Percentiles rank a stretch among this genome's conserved stretches.
Conservation (phyloP, 805 yeast genomes). For the Wickerhamiella spandovensis region DNA sequence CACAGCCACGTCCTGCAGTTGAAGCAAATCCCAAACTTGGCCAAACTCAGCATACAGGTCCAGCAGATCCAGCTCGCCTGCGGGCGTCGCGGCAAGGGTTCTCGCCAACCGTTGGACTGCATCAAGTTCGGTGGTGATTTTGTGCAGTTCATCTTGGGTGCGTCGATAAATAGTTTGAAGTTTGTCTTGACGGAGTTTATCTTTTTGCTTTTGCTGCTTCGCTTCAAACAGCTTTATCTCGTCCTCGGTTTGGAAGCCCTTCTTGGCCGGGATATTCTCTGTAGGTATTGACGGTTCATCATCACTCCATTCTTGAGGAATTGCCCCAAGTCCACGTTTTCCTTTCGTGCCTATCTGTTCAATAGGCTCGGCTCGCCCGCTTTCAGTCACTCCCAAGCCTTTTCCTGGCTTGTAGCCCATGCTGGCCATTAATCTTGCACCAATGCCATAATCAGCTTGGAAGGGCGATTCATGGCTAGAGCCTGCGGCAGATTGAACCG, state of each 20-base stretch:
- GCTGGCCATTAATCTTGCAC: conserved; percentile 58
- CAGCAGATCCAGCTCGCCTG: background rate
- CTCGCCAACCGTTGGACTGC: background rate
- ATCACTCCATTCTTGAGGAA: background rate
- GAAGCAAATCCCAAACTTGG: background rate
- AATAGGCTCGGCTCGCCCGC: conserved; percentile 73
- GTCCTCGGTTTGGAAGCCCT: background rate
- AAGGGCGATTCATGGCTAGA: background rate
- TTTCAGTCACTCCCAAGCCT: conserved; percentile 64
- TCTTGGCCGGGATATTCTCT: too few relatives aligned
- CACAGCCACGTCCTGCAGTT: conserved; percentile 3
- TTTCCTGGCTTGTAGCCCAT: conserved; percentile 84
- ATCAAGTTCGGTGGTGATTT: background rate
- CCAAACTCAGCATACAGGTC: conserved; percentile 1
- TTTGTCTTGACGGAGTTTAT: background rate
- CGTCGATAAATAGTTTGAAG: background rate
- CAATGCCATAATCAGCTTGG: conserved; percentile 52
- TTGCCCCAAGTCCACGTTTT: background rate
- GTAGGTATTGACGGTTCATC: too few relatives aligned
- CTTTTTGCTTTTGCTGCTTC: too few relatives aligned
- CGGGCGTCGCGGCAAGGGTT: background rate
- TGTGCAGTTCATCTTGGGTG: background rate
- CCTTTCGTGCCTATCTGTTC: conserved; percentile 23
- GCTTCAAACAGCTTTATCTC: too few relatives aligned
- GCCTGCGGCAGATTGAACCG: background rate